Conservation (phyloP, 2,329 filamentous ascomycete species). For the Aspergillus costaricaensis region DNA sequence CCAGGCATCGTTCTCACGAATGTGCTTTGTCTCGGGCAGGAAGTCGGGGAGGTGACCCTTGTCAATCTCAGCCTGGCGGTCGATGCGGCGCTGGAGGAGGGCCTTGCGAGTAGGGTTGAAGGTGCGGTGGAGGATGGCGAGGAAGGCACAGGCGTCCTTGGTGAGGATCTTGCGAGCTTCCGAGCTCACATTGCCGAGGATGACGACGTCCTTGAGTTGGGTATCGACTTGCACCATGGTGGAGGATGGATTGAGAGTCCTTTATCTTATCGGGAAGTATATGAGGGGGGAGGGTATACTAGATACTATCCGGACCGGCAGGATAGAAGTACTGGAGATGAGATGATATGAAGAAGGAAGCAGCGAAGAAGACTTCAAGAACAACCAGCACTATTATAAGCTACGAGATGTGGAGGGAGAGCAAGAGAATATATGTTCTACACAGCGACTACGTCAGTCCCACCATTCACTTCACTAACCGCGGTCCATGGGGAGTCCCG, state of each 20-base stretch:
- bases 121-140: slow-evolving; percentile 89
- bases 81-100: slow-evolving; percentile 80
- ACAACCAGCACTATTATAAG: neutral
- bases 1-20: slow-evolving; percentile 93
- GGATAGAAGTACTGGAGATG: no score
- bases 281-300: no score
- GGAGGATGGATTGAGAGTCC: no score
- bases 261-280: neutral
- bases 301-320: no score
- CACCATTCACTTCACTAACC: slow-evolving; percentile 17
- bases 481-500: slow-evolving; percentile 24
- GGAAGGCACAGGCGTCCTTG: slow-evolving; percentile 85
- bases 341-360: no score
- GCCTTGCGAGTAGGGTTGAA: slow-evolving; percentile 89
- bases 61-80: slow-evolving; percentile 91
- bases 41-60: slow-evolving; percentile 88
- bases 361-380: no score
- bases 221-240: slow-evolving; percentile 69
- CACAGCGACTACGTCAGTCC: slow-evolving; percentile 10
- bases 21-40: slow-evolving; percentile 90
- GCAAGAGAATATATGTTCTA: slow-evolving; percentile 5
- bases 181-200: slow-evolving; percentile 77
- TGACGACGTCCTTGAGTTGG: slow-evolving; percentile 83
- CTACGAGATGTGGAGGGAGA: neutral
- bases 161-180: slow-evolving; percentile 87